Evolutionary conservation across 140 eudicot species (phyloP).

Genomic region (Flaveria floridana): DNA sequence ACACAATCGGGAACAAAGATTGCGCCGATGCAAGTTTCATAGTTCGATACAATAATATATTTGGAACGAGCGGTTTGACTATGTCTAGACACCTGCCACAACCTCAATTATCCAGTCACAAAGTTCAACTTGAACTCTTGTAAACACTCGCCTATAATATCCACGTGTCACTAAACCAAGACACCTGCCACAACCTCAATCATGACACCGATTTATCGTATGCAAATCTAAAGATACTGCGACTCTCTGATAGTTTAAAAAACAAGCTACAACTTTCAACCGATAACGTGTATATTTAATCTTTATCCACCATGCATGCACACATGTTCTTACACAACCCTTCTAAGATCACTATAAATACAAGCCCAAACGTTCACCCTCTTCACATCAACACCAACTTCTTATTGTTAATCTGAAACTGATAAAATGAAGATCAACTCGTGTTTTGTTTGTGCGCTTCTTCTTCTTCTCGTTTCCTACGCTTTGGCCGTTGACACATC

Average conservation of each 20-base stretch:
- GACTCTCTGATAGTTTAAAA: constrained; percentile 14
- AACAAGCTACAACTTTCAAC: background rate
- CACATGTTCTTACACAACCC: too few relatives aligned
- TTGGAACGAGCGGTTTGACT: too few relatives aligned
- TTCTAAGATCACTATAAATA: constrained; percentile 25
- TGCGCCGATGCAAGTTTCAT: too few relatives aligned
- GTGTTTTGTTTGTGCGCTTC: constrained; percentile 28
- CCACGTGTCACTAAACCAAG: constrained; percentile 30
- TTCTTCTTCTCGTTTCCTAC: constrained; percentile 30
- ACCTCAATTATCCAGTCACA: too few relatives aligned
- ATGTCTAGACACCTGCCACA: too few relatives aligned
- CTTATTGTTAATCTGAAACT: background rate
- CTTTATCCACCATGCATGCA: constrained; percentile 17
- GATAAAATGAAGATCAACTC: constrained; percentile 38
- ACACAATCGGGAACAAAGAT: too few relatives aligned
- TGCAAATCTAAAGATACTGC: background rate
- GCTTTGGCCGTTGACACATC: constrained; percentile 29
- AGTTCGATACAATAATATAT: too few relatives aligned
- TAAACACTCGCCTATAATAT: background rate
- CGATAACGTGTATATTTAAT: too few relatives aligned
- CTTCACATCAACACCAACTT: constrained; percentile 1
- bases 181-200: constrained; percentile 33
- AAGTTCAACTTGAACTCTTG: too few relatives aligned
- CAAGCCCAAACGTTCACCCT: background rate
- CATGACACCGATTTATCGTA: constrained; percentile 12